phyloP scores from a whole-genome alignment of 169 alveolate species.

The Theileria annulata region DNA sequence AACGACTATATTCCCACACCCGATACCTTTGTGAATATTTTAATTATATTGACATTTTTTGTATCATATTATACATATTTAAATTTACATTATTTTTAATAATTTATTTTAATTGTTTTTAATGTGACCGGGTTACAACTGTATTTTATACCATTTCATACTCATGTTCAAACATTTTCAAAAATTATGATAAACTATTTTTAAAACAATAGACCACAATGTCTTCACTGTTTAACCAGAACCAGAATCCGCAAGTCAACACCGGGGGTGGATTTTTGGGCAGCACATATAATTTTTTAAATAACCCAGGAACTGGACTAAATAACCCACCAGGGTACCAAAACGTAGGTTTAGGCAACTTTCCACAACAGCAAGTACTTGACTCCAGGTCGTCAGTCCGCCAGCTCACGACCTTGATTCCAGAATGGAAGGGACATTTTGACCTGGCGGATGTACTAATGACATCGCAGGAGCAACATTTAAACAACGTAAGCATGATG shows the following conservation, averaged over 20 bases:
- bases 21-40: not conserved
- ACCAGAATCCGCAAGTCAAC: not conserved
- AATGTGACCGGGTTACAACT: not conserved
- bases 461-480: conserved; percentile 31
- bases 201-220: not conserved
- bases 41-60: not conserved
- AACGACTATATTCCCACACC: not conserved
- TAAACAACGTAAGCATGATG: conserved; percentile 30
- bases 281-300: not conserved
- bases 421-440: conserved; percentile 67
- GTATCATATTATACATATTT: not conserved
- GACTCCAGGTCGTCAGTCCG: conserved; percentile 47
- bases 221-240: conserved; percentile 11
- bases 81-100: not conserved
- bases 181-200: not conserved
- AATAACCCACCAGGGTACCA: not conserved
- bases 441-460: conserved; percentile 58
- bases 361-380: not conserved
- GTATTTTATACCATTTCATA: too few relatives aligned
- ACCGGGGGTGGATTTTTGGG: conserved; percentile 1
- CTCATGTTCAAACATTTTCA: not conserved
- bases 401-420: conserved; percentile 43
- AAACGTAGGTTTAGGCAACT: not conserved
- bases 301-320: conserved; percentile 1
- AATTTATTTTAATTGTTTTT: not conserved